Evolutionary conservation across 257 asterid species (phyloP), one percentile per base, ranked within the genome.

Genomic region (Buddleja alternifolia): DNA sequence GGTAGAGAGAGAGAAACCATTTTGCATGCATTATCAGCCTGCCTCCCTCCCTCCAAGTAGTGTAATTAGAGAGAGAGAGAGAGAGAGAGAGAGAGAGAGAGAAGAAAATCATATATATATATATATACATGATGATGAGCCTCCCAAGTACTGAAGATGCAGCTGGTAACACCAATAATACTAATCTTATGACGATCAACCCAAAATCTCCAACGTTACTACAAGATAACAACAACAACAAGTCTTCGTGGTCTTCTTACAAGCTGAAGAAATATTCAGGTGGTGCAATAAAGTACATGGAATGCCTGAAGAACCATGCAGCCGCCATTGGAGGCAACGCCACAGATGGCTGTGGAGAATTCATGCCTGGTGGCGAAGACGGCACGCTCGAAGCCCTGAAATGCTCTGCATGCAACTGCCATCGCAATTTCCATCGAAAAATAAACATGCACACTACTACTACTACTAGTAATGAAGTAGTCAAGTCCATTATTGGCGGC

Each of bases 221-320:
- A n/a, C n/a, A n/a, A n/a, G n/a, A n/a, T n/a, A n/a, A n/a, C n/a
- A n/a, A n/a, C n/a, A n/a, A n/a, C n/a, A n/a, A n/a, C n/a, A n/a
- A n/a, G n/a, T n/a, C n/a, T n/a, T n/a, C n/a, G n/a, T n/a, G n/a
- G n/a, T n/a, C 11, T n/a, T 29, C 40, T 8, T 8, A 10, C 41
- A 32, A 12, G 11, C 10, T 14, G 32, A 52, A 34, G 68, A 46
- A 34, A 41, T 34, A 50, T 4, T 5, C 46, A 1, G 11, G 10
- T 0, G 66, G 11, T 15, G 29, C 39, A 11, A 56, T 71, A 4
- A 69, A 34, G 69, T 78, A 82, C 82, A 82, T 60, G 78, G 84
- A 82, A 44, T 82, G 87, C 66, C 76, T 76, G 5, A 82, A 79
- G 78, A 82, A 82, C 74, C 86, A 82, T 40, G 86, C 86, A 5